Base-by-base conservation (phyloP, 1,284 basidiomycete genomes). In the Lentinula novae-zelandiae region DNA sequence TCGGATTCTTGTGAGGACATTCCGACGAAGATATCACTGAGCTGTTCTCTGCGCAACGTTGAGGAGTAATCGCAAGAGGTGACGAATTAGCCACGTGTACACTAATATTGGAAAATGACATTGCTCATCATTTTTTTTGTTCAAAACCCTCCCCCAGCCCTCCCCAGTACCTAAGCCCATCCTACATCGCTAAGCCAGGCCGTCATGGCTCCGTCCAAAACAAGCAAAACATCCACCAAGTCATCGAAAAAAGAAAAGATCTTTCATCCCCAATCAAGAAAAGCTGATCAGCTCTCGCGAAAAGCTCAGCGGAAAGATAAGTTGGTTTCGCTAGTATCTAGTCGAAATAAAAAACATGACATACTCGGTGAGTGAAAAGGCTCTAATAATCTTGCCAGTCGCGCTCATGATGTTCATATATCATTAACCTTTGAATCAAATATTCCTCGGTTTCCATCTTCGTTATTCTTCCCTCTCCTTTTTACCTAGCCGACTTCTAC, bases 281-380 rank as follows among this genome's bases (percentile, higher is more conserved):
- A 92, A 79, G 93, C 94, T 2, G 85, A 82, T 17, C 93, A 95
- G 70, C 79, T 95, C 9, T 80, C 84, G 17, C 83, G 93, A 40
- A 82, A 85, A 57, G 83, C 89, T 56, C 74, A 93, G 27, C 81
- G 93, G 60, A 89, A 89, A 66, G 79, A 80, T 27, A 95, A 89
- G 72, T 78, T 95, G 20, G 79, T 78, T 15, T 82, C 82, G 64
- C 77, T 82, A 53, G 75, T 79, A 27, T 74, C 78, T 57, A 83
- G 87, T 71, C 79, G 89, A 61, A 67, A 67, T 10, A 80, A 85
- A 68, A 88, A 83, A 67, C 76, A 85, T 40, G 75, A 79, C 55
- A 72, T 75, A 0, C 76, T 84, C 70, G 82, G 90, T 89, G 2
- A 31, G 57, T 50, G 17, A 20, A 20, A 3, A 2, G 9, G 6